phyloP scores from a whole-genome alignment of 495 filamentous ascomycete species.

The Hypomontagnella submonticulosa region DNA sequence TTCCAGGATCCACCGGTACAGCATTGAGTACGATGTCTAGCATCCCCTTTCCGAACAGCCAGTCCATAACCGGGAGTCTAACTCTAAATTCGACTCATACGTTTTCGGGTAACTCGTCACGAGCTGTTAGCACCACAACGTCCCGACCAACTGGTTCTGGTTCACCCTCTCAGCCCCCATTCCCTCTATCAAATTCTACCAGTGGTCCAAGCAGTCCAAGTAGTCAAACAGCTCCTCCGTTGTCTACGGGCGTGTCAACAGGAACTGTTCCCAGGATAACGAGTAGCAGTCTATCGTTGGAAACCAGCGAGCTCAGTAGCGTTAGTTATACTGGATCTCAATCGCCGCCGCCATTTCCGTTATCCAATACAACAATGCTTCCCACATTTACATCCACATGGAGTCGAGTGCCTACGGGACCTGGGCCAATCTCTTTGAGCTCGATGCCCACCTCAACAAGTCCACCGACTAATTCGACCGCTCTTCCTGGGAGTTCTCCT shows the following conservation, averaged over 20 bases:
- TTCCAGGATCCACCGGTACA: conserved; percentile 5
- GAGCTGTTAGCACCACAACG: conserved; percentile 2
- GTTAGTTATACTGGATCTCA: conserved; percentile 10
- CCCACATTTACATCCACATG: conserved; percentile 21
- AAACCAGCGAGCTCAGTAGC: conserved; percentile 17
- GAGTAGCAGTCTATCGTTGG: not conserved
- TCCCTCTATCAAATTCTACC: conserved; percentile 31
- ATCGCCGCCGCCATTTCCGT: conserved; percentile 42
- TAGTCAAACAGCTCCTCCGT: conserved; percentile 19
- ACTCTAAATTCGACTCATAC: not conserved
- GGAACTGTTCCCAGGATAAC: conserved; percentile 1
- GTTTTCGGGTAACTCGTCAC: conserved; percentile 5
- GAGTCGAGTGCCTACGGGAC: conserved; percentile 26
- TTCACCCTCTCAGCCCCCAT: conserved; percentile 17
- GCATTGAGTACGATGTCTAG: not conserved
- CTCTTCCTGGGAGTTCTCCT: conserved; percentile 5
- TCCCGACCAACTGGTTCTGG: not conserved
- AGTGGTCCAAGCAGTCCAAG: conserved; percentile 14
- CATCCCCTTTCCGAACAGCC: conserved; percentile 2
- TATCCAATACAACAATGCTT: conserved; percentile 44
- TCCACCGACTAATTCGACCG: conserved; percentile 15
- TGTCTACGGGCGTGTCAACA: conserved; percentile 12
- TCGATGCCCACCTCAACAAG: conserved; percentile 6
- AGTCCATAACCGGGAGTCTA: conserved; percentile 4
- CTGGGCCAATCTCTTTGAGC: conserved; percentile 26